Conservation (phyloP, 306 rosid species). For the Citrullus mucosospermus region DNA sequence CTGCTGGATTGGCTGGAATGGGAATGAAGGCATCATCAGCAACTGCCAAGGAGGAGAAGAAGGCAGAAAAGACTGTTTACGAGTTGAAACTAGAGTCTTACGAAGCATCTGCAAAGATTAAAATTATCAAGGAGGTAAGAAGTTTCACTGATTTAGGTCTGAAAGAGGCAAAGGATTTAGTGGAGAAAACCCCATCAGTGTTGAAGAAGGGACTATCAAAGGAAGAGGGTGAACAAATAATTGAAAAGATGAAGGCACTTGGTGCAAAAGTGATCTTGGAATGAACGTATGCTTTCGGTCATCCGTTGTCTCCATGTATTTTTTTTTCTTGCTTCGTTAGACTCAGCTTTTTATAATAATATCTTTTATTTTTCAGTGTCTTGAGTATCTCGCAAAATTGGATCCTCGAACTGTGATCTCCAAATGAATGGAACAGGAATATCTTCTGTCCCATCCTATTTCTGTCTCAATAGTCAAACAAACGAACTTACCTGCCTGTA, state of each 20-base stretch:
- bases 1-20: slow-evolving; percentile 57
- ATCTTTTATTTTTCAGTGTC: not conserved
- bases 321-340: not conserved
- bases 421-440: not conserved
- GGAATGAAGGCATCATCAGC: slow-evolving; percentile 31
- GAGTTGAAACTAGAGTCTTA: slow-evolving; percentile 71
- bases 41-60: slow-evolving; percentile 62
- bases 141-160: slow-evolving; percentile 78
- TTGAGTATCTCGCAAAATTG: not conserved
- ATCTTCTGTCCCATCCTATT: not conserved
- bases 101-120: slow-evolving; percentile 76
- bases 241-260: slow-evolving; percentile 79
- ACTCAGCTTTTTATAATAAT: not conserved
- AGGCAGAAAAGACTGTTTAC: slow-evolving; percentile 62
- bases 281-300: slow-evolving; percentile 18
- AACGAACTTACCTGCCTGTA: not conserved
- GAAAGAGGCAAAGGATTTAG: slow-evolving; percentile 79
- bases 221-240: slow-evolving; percentile 75
- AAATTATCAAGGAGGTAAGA: slow-evolving; percentile 77
- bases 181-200: slow-evolving; percentile 67
- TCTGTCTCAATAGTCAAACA: not conserved
- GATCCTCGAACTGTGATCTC: not conserved
- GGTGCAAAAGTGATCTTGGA: slow-evolving; percentile 83
- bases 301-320: not conserved
- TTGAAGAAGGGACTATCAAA: slow-evolving; percentile 72